These are phyloP conservation scores for Macrolepiota fuliginosa DNA, from an alignment of 768 basidiomycete species.

Conservation along the genomic window DNA sequence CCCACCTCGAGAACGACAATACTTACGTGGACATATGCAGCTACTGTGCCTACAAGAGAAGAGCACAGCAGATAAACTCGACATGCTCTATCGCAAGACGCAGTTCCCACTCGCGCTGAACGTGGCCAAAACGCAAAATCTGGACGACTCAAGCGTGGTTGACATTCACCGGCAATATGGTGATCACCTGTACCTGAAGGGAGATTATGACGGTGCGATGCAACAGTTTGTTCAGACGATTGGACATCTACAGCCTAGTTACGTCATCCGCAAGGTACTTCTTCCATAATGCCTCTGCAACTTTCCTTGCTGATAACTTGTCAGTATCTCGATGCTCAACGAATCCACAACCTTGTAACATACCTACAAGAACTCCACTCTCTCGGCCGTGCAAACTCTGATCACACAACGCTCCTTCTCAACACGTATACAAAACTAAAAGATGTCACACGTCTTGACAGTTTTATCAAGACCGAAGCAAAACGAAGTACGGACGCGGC, in stretches of 20 bases:
- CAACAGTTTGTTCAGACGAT: constrained; percentile 89
- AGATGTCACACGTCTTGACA: constrained; percentile 83
- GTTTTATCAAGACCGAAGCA: constrained; percentile 89
- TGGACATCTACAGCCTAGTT: constrained; percentile 86
- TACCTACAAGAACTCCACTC: constrained; percentile 96
- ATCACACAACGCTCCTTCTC: constrained; percentile 94
- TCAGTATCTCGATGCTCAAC: constrained; percentile 94
- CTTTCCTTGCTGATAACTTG: not conserved
- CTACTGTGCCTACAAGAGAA: constrained; percentile 72
- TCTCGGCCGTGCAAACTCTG: constrained; percentile 86
- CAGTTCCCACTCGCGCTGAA: constrained; percentile 79
- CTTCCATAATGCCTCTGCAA: too few relatives aligned
- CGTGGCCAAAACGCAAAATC: constrained; percentile 74
- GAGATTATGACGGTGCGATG: constrained; percentile 93
- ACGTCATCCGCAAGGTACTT: constrained; percentile 91
- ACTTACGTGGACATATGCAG: constrained; percentile 29
- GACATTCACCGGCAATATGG: constrained; percentile 91
- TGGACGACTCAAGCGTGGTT: constrained; percentile 73
- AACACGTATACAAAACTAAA: constrained; percentile 98
- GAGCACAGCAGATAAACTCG: constrained; percentile 80
- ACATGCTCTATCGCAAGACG: constrained; percentile 78
- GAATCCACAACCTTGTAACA: constrained; percentile 92
- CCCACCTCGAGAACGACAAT: not conserved
- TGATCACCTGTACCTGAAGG: constrained; percentile 87
- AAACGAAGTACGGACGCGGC: constrained; percentile 42